A percentile compares a stretch with the other conserved stretches of the same genome.
Evolutionary conservation across 495 filamentous ascomycete genomes (phyloP).

Genomic region (Trichocladium antarcticum): DNA sequence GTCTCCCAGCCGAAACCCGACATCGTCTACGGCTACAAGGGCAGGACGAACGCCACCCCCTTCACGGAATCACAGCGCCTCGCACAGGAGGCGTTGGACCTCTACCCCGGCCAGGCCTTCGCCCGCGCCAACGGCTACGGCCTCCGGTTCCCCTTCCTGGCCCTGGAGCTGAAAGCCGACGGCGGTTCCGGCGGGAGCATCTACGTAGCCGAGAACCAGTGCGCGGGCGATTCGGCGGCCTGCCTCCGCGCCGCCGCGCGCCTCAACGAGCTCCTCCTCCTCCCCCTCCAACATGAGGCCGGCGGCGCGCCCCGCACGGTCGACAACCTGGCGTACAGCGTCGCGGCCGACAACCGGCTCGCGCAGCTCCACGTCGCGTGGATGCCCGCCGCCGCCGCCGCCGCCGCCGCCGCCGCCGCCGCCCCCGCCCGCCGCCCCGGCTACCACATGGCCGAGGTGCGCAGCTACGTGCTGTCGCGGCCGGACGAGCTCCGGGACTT

Average conservation of each 20-base stretch:
- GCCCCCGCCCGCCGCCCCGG: neutral
- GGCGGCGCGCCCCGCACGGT: too few species aligned
- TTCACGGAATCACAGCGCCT: neutral
- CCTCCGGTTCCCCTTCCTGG: neutral
- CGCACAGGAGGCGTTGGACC: neutral
- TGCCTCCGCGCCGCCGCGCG: neutral
- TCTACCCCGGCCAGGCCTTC: neutral
- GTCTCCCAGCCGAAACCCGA: neutral
- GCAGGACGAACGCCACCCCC: neutral
- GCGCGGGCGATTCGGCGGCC: neutral
- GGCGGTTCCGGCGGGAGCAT: neutral
- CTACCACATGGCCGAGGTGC: neutral
- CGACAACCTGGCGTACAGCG: neutral
- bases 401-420: too few species aligned
- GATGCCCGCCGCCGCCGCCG: too few species aligned
- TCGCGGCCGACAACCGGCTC: neutral
- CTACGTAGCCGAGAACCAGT: neutral
- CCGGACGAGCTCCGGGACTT: neutral
- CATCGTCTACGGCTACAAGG: neutral
- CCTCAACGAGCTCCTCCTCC: neutral
- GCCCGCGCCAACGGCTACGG: neutral
- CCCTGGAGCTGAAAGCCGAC: neutral
- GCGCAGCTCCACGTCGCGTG: neutral
- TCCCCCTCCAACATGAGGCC: neutral
- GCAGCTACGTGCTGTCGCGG: neutral